These are phyloP conservation scores for Plectranthus barbatus DNA, from an alignment of 257 asterid genomes.

Conservation along the genomic window DNA sequence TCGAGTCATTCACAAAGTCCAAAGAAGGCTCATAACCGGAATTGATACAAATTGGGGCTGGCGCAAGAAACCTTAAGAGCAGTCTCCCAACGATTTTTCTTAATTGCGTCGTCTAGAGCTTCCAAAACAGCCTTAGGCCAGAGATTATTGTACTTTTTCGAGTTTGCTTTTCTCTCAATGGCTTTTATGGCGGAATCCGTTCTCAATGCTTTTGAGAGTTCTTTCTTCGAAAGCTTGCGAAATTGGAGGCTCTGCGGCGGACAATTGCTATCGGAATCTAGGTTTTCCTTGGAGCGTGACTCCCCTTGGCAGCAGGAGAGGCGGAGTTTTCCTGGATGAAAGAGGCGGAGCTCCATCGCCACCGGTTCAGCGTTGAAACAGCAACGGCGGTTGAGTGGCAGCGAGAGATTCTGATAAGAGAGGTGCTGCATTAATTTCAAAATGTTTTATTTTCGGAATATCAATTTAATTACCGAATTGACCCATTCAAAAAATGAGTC, in stretches of 20 bases:
- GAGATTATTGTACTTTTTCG: slow-evolving; percentile 65
- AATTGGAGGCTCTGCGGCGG: slow-evolving; percentile 31
- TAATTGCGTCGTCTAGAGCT: slow-evolving; percentile 66
- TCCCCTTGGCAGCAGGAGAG: slow-evolving; percentile 18
- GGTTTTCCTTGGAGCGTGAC: slow-evolving; percentile 29
- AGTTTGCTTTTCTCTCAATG: slow-evolving; percentile 63
- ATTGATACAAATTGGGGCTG: neutral
- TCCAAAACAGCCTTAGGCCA: slow-evolving; percentile 80
- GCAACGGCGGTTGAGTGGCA: neutral
- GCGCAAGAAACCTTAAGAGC: slow-evolving; percentile 67
- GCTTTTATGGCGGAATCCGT: slow-evolving; percentile 66
- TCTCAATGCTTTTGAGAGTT: slow-evolving; percentile 59
- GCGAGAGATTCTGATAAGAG: neutral
- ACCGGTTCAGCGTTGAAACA: neutral
- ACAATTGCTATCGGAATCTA: slow-evolving; percentile 14
- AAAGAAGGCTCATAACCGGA: neutral
- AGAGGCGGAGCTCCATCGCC: slow-evolving; percentile 53
- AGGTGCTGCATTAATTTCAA: neutral
- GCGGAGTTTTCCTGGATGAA: slow-evolving; percentile 20
- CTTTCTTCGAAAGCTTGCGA: slow-evolving; percentile 43
- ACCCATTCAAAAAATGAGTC: too few relatives aligned
- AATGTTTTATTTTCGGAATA: neutral
- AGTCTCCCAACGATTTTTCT: slow-evolving; percentile 60
- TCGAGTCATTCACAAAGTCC: neutral
- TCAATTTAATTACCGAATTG: neutral